These are phyloP conservation scores for Fraxinus ornus DNA, from an alignment of 305 asterid genomes.

Conservation along the genomic window DNA sequence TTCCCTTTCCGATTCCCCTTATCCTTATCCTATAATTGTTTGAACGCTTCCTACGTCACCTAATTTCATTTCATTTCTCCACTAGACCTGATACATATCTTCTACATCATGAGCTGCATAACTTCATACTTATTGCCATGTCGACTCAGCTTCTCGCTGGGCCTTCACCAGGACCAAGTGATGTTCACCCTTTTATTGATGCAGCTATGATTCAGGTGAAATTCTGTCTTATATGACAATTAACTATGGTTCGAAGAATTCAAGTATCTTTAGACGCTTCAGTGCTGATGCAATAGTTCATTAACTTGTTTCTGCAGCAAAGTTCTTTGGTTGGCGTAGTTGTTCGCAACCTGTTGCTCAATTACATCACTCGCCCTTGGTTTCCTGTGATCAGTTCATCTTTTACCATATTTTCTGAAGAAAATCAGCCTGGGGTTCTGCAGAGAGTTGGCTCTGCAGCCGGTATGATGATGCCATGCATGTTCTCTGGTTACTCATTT, in stretches of 20 bases:
- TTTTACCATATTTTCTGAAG: slow-evolving; percentile 57
- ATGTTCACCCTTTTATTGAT: slow-evolving; percentile 80
- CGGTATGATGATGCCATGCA: slow-evolving; percentile 43
- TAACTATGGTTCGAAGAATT: not conserved
- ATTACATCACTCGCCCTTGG: slow-evolving; percentile 59
- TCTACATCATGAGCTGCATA: slow-evolving; percentile 80
- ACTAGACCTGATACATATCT: slow-evolving; percentile 64
- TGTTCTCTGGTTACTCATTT: not conserved
- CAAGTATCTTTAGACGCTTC: slow-evolving; percentile 14
- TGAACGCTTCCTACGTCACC: not conserved
- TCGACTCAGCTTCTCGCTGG: slow-evolving; percentile 90
- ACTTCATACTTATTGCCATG: slow-evolving; percentile 72
- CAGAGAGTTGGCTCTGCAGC: slow-evolving; percentile 88
- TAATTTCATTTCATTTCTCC: slow-evolving; percentile 19
- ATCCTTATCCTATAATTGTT: too few relatives aligned
- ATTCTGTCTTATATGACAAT: not conserved
- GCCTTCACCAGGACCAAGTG: slow-evolving; percentile 85
- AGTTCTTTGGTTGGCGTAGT: slow-evolving; percentile 59
- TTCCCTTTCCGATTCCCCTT: too few relatives aligned
- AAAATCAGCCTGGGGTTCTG: slow-evolving; percentile 68
- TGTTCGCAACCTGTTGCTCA: slow-evolving; percentile 62
- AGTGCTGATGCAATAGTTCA: slow-evolving; percentile 7
- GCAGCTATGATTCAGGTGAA: slow-evolving; percentile 83
- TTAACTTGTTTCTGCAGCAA: slow-evolving; percentile 58
- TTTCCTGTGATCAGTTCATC: slow-evolving; percentile 49